These are phyloP conservation scores for Ceratocystis alfenasii DNA, from an alignment of 2,329 filamentous ascomycete species.

Conservation along the genomic window DNA sequence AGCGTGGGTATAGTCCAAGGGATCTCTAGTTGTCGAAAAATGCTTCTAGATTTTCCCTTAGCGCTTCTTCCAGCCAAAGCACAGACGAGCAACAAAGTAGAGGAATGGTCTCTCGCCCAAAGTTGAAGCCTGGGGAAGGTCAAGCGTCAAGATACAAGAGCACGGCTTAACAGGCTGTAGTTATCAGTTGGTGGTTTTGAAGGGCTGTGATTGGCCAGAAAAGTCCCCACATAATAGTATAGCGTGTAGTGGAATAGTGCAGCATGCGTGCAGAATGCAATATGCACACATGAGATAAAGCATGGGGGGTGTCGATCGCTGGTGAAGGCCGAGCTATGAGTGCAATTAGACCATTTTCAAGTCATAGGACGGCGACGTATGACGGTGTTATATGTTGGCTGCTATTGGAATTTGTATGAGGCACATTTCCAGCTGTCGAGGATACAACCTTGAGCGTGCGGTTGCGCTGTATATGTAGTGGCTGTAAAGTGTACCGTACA, in stretches of 20 bases:
- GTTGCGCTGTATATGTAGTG: neutral
- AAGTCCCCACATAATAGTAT: neutral
- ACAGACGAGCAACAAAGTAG: neutral
- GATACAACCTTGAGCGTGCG: neutral
- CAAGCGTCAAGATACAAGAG: neutral
- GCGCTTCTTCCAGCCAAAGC: neutral
- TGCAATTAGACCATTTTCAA: neutral
- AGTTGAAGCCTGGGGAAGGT: neutral
- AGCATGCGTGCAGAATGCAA: neutral
- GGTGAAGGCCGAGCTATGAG: neutral
- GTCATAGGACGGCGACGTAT: neutral
- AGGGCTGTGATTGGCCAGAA: neutral
- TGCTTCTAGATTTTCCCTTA: neutral
- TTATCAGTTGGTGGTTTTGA: neutral
- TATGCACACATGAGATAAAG: neutral
- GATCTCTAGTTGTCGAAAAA: neutral
- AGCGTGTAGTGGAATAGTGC: neutral
- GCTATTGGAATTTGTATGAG: neutral
- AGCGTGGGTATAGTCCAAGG: neutral
- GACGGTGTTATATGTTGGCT: neutral
- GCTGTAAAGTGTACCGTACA: neutral
- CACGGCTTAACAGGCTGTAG: neutral
- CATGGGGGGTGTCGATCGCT: constrained; percentile 2
- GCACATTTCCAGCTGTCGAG: neutral
- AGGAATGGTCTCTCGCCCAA: neutral